phyloP scores from a whole-genome alignment of 345 rosid species.

The Salix arbutifolia region DNA sequence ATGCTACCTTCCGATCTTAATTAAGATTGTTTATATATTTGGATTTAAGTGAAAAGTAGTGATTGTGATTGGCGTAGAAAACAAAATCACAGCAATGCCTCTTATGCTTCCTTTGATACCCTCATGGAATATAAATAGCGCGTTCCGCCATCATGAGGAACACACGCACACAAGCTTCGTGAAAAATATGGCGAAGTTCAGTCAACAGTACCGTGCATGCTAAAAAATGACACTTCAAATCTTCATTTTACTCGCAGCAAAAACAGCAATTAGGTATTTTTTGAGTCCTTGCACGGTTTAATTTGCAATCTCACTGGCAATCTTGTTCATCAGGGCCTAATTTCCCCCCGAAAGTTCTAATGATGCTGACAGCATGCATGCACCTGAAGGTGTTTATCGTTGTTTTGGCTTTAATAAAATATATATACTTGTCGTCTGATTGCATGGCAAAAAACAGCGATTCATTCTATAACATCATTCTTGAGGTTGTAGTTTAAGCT shows the following conservation, averaged over 20 bases:
- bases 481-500: no score
- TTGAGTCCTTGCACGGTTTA: background rate
- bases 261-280: background rate
- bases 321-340: background rate
- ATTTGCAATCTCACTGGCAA: background rate
- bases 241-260: background rate
- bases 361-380: background rate
- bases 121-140: no score
- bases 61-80: background rate
- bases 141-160: background rate
- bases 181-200: background rate
- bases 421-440: no score
- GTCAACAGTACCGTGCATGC: background rate
- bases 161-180: background rate
- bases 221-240: background rate
- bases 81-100: background rate
- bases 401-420: no score
- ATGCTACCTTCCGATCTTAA: background rate
- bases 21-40: background rate
- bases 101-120: background rate
- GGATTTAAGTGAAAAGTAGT: background rate
- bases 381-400: background rate
- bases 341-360: background rate
- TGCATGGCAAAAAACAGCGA: background rate
- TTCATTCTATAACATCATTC: no score